A percentile compares a stretch with the other conserved stretches of the same genome.
These are phyloP conservation scores for Cucurbita argyrosperma DNA, from an alignment of 306 rosid species.

Conservation along the genomic window DNA sequence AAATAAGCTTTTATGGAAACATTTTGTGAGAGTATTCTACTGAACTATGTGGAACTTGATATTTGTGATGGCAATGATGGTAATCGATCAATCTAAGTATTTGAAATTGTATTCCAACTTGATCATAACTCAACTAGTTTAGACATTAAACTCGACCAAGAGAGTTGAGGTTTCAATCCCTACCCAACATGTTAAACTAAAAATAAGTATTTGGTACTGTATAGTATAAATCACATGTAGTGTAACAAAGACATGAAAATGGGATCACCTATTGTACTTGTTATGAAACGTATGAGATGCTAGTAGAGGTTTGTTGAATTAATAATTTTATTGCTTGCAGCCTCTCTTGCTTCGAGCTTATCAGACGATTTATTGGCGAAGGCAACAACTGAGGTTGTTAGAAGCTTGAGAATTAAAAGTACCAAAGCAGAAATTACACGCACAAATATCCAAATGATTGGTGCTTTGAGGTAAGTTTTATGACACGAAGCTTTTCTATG, in stretches of 20 bases:
- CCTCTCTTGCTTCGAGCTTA: conserved; percentile 84
- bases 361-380: conserved; percentile 83
- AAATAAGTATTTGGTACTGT: neutral
- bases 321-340: conserved; percentile 30
- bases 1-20: too few species aligned
- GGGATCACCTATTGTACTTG: neutral
- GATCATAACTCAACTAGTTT: neutral
- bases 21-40: too few species aligned
- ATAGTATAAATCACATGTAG: neutral
- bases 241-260: neutral
- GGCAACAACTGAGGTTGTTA: conserved; percentile 67
- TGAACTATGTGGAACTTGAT: neutral
- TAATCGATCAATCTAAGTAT: neutral
- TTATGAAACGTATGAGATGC: neutral
- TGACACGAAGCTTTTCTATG: neutral
- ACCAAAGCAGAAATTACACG: conserved; percentile 68
- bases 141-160: neutral
- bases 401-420: conserved; percentile 52
- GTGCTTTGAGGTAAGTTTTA: conserved; percentile 75
- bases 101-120: neutral
- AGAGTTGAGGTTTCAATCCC: neutral
- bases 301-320: neutral
- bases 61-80: neutral
- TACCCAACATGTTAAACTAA: neutral
- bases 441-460: conserved; percentile 93